These are phyloP conservation scores for Malassezia slooffiae DNA, from an alignment of 1,284 basidiomycete species.

Conservation along the genomic window DNA sequence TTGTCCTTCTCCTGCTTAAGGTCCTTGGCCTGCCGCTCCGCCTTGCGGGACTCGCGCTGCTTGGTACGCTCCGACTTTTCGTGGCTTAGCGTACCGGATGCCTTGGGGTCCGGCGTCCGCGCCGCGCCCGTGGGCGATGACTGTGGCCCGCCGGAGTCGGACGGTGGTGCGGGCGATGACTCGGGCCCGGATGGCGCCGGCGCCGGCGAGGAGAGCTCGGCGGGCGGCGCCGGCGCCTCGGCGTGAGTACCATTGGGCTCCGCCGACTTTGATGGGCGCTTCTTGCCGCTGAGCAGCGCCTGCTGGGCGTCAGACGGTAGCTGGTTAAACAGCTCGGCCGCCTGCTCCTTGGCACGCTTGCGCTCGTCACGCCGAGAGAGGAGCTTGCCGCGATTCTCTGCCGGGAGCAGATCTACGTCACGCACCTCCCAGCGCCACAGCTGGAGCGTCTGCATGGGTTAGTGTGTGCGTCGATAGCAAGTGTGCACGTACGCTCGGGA, in stretches of 20 bases:
- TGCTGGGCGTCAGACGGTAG: conserved; percentile 21
- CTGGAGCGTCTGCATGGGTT: conserved; percentile 48
- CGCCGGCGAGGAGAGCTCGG: conserved; percentile 23
- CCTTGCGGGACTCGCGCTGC: conserved; percentile 21
- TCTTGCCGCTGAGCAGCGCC: conserved; percentile 20
- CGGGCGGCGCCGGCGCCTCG: not conserved
- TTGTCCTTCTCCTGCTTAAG: conserved; percentile 30
- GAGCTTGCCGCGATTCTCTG: conserved; percentile 58
- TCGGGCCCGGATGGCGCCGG: too few relatives aligned
- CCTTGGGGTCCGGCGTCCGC: too few relatives aligned
- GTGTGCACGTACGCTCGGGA: not conserved
- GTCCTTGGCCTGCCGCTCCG: conserved; percentile 15
- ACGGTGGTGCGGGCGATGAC: too few relatives aligned
- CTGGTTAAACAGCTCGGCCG: conserved; percentile 16
- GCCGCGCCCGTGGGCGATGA: too few relatives aligned
- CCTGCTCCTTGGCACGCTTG: conserved; percentile 51
- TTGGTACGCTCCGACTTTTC: conserved; percentile 23
- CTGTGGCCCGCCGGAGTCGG: too few relatives aligned
- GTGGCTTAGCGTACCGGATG: too few relatives aligned
- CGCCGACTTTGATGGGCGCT: conserved; percentile 15
- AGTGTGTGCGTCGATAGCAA: conserved; percentile 2
- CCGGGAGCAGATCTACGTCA: conserved; percentile 60
- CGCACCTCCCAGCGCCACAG: conserved; percentile 83
- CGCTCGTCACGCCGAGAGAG: conserved; percentile 59
- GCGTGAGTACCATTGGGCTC: conserved; percentile 7